These are phyloP conservation scores for Purpureocillium takamizusanense DNA, from an alignment of 2,329 filamentous ascomycete species.

Conservation along the genomic window DNA sequence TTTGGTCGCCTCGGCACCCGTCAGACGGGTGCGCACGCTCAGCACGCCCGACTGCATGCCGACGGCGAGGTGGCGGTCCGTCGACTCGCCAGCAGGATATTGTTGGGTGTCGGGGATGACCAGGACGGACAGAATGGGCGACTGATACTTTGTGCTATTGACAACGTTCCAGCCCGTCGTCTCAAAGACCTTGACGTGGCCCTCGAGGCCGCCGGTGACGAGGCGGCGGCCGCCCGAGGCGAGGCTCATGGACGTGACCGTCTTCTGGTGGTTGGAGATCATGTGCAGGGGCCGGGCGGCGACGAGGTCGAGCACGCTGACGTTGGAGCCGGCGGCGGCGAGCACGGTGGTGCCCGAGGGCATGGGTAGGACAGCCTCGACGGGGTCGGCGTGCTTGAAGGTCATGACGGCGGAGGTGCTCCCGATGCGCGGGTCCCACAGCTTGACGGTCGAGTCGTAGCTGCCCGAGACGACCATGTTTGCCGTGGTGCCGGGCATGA, in stretches of 20 bases:
- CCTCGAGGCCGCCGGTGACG: slow-evolving; percentile 82
- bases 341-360: slow-evolving; percentile 79
- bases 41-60: slow-evolving; percentile 93
- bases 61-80: slow-evolving; percentile 89
- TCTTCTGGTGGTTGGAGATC: slow-evolving; percentile 94
- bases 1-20: slow-evolving; percentile 68
- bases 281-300: slow-evolving; percentile 80
- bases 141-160: slow-evolving; percentile 86
- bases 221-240: slow-evolving; percentile 75
- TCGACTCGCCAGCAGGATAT: slow-evolving; percentile 32
- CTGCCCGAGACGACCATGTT: slow-evolving; percentile 80
- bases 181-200: slow-evolving; percentile 95
- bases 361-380: slow-evolving; percentile 83
- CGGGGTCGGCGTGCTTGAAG: slow-evolving; percentile 85
- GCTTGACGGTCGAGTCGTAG: slow-evolving; percentile 86
- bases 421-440: slow-evolving; percentile 83
- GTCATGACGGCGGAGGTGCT: slow-evolving; percentile 66
- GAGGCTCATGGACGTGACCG: slow-evolving; percentile 77
- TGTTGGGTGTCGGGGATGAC: slow-evolving; percentile 45
- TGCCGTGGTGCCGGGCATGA: slow-evolving; percentile 66
- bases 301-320: slow-evolving; percentile 87
- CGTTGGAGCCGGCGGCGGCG: slow-evolving; percentile 74
- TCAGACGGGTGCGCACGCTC: slow-evolving; percentile 80
- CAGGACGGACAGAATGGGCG: slow-evolving; percentile 76
- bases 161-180: slow-evolving; percentile 93